Evolutionary conservation across 2,329 filamentous ascomycete genomes (phyloP).

Genomic region (Mariannaea sp.): DNA sequence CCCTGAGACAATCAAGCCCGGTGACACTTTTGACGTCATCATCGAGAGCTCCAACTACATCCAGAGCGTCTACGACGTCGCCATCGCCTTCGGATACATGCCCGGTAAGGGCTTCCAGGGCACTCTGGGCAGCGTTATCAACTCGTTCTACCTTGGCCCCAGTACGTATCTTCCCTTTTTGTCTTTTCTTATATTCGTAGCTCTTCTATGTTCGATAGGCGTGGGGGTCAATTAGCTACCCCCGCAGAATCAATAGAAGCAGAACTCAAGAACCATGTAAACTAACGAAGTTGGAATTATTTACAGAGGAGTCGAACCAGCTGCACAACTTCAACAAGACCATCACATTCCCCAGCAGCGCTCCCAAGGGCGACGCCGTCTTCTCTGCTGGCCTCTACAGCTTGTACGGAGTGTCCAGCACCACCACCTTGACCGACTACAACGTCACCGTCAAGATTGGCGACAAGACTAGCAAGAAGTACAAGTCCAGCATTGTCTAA

Average conservation of each 20-base stretch:
- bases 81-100: constrained; percentile 50
- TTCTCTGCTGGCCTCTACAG: constrained; percentile 38
- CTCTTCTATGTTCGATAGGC: background rate
- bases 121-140: constrained; percentile 38
- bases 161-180: constrained; percentile 21
- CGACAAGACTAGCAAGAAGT: constrained; percentile 9
- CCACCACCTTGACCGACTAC: constrained; percentile 5
- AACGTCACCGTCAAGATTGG: constrained; percentile 14
- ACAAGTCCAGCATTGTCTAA: constrained; percentile 1
- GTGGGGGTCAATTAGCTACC: too few relatives aligned
- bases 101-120: constrained; percentile 32
- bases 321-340: constrained; percentile 35
- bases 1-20: constrained; percentile 47
- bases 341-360: constrained; percentile 32
- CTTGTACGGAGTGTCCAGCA: constrained; percentile 36
- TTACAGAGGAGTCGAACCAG: constrained; percentile 32
- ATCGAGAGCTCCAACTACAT: constrained; percentile 50
- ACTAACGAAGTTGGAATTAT: constrained; percentile 6
- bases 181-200: too few relatives aligned
- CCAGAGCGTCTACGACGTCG: constrained; percentile 50
- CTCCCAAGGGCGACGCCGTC: constrained; percentile 31
- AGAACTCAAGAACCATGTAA: too few relatives aligned
- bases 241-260: too few relatives aligned
- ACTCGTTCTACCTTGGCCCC: constrained; percentile 45
- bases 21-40: constrained; percentile 45